phyloP scores from a whole-genome alignment of 805 yeast genomes.

The Clavispora phyllophila region DNA sequence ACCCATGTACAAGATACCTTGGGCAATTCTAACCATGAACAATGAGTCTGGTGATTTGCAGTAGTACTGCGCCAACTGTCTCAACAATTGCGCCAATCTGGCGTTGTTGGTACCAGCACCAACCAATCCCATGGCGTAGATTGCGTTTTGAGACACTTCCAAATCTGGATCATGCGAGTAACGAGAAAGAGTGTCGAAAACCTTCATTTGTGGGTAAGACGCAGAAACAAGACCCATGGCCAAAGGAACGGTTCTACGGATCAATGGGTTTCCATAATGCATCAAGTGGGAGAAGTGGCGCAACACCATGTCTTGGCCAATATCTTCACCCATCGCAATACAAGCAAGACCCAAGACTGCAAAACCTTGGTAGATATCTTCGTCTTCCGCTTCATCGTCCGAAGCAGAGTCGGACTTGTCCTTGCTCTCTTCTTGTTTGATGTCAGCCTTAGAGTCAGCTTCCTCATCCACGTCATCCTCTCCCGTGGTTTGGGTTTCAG shows the following conservation, averaged over 20 bases:
- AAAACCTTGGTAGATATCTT: constrained; percentile 68
- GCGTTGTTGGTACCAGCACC: constrained; percentile 99
- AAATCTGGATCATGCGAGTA: constrained; percentile 94
- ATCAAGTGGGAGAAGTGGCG: constrained; percentile 96
- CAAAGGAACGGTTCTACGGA: constrained; percentile 90
- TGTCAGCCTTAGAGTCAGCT: constrained; percentile 13
- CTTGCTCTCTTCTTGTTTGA: constrained; percentile 5
- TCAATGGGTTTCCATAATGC: constrained; percentile 93
- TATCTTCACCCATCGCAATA: constrained; percentile 95
- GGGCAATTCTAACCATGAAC: constrained; percentile 91
- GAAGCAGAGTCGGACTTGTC: constrained; percentile 10
- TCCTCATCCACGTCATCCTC: constrained; percentile 3
- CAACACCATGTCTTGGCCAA: constrained; percentile 95
- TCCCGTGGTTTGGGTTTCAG: constrained; percentile 16
- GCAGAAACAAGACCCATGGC: constrained; percentile 97
- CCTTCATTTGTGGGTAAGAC: constrained; percentile 94
- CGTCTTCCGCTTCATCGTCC: constrained; percentile 37
- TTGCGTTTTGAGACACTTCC: constrained; percentile 91
- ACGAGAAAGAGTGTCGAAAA: constrained; percentile 91
- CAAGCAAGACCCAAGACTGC: constrained; percentile 93
- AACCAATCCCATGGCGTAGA: constrained; percentile 94
- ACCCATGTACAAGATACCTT: constrained; percentile 92
- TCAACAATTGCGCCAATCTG: constrained; percentile 87
- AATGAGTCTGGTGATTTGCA: constrained; percentile 84
- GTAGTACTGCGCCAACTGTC: constrained; percentile 93